These are phyloP conservation scores for Linnemannia exigua DNA, from an alignment of 192 early-diverging fungal species.

Conservation along the genomic window DNA sequence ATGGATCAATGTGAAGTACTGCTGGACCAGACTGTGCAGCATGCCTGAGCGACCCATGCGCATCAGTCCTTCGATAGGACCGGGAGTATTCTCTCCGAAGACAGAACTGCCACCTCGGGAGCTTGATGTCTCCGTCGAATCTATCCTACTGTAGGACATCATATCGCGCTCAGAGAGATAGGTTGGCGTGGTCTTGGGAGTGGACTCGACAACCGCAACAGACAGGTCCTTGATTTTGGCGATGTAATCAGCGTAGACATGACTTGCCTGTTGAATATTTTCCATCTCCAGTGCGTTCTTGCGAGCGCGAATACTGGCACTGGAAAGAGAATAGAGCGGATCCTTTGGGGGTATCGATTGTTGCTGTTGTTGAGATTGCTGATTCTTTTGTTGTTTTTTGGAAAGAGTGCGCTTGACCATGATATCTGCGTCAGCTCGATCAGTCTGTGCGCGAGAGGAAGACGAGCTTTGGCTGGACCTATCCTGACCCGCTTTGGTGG, in stretches of 20 bases:
- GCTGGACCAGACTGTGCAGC: slow-evolving; percentile 41
- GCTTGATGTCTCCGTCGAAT: neutral
- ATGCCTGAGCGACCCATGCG: slow-evolving; percentile 32
- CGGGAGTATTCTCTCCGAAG: neutral
- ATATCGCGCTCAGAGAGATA: slow-evolving; percentile 1
- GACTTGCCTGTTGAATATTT: slow-evolving; percentile 50
- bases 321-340: slow-evolving; percentile 51
- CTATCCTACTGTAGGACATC: slow-evolving; percentile 15
- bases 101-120: neutral
- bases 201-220: neutral
- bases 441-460: neutral
- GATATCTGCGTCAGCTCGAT: neutral
- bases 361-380: neutral
- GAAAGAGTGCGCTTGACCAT: slow-evolving; percentile 4
- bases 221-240: slow-evolving; percentile 39
- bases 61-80: slow-evolving; percentile 13
- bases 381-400: slow-evolving; percentile 26
- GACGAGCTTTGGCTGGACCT: neutral
- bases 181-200: slow-evolving; percentile 5
- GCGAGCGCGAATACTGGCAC: slow-evolving; percentile 53
- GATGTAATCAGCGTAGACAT: slow-evolving; percentile 38
- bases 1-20: slow-evolving; percentile 45
- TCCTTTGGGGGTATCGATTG: slow-evolving; percentile 27
- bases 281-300: slow-evolving; percentile 53
- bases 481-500: neutral